These are phyloP conservation scores for Thecaphora frezii DNA, from an alignment of 1,284 basidiomycete genomes.

Conservation along the genomic window DNA sequence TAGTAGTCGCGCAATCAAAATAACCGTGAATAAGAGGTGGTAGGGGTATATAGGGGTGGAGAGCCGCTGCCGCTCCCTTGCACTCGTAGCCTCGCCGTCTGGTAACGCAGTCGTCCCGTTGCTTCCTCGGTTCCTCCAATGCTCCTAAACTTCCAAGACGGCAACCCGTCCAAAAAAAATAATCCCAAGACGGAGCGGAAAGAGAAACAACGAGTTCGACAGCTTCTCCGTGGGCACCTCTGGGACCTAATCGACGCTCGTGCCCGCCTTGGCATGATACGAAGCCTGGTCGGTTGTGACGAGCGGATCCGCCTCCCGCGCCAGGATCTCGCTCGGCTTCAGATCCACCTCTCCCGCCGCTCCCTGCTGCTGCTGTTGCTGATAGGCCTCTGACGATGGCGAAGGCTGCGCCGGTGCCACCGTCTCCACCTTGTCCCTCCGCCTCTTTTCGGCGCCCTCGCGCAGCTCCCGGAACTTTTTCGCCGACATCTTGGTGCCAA, in stretches of 20 bases:
- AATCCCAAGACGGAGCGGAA: no score
- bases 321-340: conserved; percentile 18
- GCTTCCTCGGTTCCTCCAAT: no score
- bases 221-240: no score
- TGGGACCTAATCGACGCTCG: neutral
- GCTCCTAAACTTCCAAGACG: no score
- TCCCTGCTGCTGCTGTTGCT: conserved; percentile 3
- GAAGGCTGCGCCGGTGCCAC: conserved; percentile 13
- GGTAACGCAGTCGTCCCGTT: no score
- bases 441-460: conserved; percentile 19
- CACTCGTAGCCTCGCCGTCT: no score
- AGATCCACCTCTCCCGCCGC: conserved; percentile 9
- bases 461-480: conserved; percentile 55
- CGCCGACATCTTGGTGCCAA: conserved; percentile 74
- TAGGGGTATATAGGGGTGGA: no score
- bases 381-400: neutral
- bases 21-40: no score
- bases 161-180: no score
- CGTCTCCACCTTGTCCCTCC: conserved; percentile 8
- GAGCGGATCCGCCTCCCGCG: conserved; percentile 21
- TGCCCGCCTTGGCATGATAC: conserved; percentile 37
- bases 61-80: no score
- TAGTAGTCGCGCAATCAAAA: no score
- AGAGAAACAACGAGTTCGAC: no score
- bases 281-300: conserved; percentile 20